Conservation (phyloP, 768 basidiomycete species). For the Kwoniella pini region DNA sequence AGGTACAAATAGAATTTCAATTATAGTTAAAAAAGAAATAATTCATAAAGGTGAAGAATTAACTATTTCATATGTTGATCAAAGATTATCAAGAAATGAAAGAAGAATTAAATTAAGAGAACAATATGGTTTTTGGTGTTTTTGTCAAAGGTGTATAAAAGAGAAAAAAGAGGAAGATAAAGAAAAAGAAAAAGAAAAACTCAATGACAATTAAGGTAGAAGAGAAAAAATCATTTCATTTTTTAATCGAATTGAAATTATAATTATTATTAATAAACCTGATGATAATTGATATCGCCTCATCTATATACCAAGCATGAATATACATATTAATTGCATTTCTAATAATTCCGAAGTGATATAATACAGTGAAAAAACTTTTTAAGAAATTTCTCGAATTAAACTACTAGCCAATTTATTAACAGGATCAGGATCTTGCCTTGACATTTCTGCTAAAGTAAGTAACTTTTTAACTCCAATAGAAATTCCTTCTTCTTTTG, state of each 20-base stretch:
- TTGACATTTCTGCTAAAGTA: slow-evolving; percentile 90
- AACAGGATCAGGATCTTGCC: slow-evolving; percentile 86
- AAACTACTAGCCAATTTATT: slow-evolving; percentile 57
- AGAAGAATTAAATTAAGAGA: slow-evolving; percentile 50
- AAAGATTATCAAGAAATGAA: slow-evolving; percentile 49
- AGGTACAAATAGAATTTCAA: slow-evolving; percentile 60
- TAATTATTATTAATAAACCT: too few relatives aligned
- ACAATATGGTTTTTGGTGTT: slow-evolving; percentile 59
- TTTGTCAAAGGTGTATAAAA: slow-evolving; percentile 66
- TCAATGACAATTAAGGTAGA: too few relatives aligned
- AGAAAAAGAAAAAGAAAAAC: neutral
- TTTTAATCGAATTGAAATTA: too few relatives aligned
- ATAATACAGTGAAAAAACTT: too few relatives aligned
- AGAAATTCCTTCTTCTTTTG: slow-evolving; percentile 58
- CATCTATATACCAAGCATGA: neutral
- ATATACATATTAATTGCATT: too few relatives aligned
- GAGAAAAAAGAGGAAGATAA: slow-evolving; percentile 55
- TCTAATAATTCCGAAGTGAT: too few relatives aligned
- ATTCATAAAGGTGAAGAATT: slow-evolving; percentile 75
- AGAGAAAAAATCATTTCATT: too few relatives aligned
- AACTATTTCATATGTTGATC: slow-evolving; percentile 73
- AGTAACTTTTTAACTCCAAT: slow-evolving; percentile 94
- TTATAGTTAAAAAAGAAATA: slow-evolving; percentile 67
- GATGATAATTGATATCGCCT: too few relatives aligned
- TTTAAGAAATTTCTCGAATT: slow-evolving; percentile 42